Evolutionary conservation across 148 eudicot genomes (phyloP).

Genomic region (Camellia lanceoleosa): DNA sequence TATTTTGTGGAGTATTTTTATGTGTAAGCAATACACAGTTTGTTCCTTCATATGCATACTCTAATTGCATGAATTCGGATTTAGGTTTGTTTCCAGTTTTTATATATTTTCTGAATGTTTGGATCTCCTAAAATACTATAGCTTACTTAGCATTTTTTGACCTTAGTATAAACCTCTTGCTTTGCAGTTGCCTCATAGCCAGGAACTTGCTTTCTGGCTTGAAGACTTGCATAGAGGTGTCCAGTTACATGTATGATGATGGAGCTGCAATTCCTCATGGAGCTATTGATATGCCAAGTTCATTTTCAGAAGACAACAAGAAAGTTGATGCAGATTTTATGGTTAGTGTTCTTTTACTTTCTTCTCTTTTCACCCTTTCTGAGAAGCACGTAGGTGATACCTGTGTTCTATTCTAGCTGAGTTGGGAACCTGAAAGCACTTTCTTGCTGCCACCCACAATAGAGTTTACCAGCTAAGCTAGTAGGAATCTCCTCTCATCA

Average conservation of each 20-base stretch:
- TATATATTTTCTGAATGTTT: background rate
- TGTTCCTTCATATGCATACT: background rate
- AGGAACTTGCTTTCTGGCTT: conserved; percentile 80
- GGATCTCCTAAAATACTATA: background rate
- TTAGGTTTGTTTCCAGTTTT: background rate
- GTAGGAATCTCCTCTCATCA: background rate
- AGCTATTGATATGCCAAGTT: conserved; percentile 31
- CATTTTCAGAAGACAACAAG: conserved; percentile 46
- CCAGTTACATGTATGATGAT: conserved; percentile 56
- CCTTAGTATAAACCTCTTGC: conserved; percentile 15
- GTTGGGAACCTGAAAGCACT: conserved; percentile 6
- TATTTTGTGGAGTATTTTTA: background rate
- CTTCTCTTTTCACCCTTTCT: conserved; percentile 2
- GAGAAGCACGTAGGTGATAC: background rate
- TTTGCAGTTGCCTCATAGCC: conserved; percentile 87
- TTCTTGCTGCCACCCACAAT: conserved; percentile 6
- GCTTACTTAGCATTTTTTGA: background rate
- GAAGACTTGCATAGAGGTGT: conserved; percentile 85
- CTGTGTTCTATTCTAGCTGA: background rate
- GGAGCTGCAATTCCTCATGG: conserved; percentile 40
- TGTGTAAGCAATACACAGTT: background rate
- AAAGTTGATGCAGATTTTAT: conserved; percentile 37
- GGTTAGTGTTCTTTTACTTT: conserved; percentile 40
- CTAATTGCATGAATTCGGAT: background rate
- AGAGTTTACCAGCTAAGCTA: background rate